These are phyloP conservation scores for Eustoma russellianum DNA, from an alignment of 257 asterid genomes.

Conservation along the genomic window DNA sequence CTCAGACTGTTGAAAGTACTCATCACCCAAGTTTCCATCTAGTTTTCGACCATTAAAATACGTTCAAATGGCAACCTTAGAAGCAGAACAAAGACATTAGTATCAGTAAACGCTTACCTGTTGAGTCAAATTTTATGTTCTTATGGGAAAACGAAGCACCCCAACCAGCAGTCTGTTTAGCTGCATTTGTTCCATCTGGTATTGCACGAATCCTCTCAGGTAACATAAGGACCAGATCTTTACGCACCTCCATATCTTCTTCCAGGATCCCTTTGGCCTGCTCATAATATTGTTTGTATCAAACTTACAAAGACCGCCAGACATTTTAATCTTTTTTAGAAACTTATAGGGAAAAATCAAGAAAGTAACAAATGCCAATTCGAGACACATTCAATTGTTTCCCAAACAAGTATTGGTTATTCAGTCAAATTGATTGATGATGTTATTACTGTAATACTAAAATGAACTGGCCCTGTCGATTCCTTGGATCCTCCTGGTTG, in stretches of 20 bases:
- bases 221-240: constrained; percentile 61
- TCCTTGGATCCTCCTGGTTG: no score
- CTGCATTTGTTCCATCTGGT: constrained; percentile 42
- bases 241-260: constrained; percentile 62
- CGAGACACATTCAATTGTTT: background rate
- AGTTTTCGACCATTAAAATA: background rate
- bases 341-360: background rate
- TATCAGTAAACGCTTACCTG: constrained; percentile 19
- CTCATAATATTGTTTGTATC: background rate
- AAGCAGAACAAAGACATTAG: background rate
- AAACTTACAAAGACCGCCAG: no score
- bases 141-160: constrained; percentile 48
- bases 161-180: constrained; percentile 29
- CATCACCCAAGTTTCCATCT: constrained; percentile 51
- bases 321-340: no score
- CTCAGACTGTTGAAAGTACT: constrained; percentile 48
- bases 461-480: no score
- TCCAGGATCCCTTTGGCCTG: constrained; percentile 67
- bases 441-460: no score
- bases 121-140: constrained; percentile 57
- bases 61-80: background rate
- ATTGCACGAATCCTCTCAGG: constrained; percentile 63
- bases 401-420: no score
- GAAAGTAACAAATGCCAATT: background rate
- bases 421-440: no score